Base-by-base conservation (phyloP, 768 basidiomycete genomes). In the Boletus pseudopeckii region DNA sequence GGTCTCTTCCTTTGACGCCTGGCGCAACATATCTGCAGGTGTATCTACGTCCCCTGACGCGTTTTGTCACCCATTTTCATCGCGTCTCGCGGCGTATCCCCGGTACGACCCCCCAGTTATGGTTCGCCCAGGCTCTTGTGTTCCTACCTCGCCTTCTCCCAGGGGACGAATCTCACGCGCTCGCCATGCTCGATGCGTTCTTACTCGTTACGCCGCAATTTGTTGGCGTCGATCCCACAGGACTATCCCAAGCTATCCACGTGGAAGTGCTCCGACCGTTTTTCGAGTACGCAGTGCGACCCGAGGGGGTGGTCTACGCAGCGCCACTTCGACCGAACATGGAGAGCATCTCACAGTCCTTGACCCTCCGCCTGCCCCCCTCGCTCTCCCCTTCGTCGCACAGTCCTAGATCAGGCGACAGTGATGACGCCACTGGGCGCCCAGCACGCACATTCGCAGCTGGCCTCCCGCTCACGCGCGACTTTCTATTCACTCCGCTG, bases 401-500 rank as follows among this genome's bases (percentile, higher is more conserved):
- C 6, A 10, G 13, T 17, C 33, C 42, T 4, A 41, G 30, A 18
- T 48, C 34, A 18, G 11, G 10, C 4, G 15, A 26, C 14, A 17
- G 9, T 1, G 42, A 44, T 6, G 24, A 45, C 4, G 2, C 33
- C 10, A 17, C 11, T 14, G 32, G 13, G 2, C n/a, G 15, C 6
- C 33, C 15, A 5, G 20, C 39, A 15, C 42, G n/a, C 18, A 15
- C 32, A 4, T 42, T 63, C 17, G 10, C 41, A 3, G 50, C 71
- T 45, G 78, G 76, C 0, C 75, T 83, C 45, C 83, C 81, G 26
- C 71, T 81, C 18, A 50, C 71, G 2, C 71, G 71, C 8, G 86
- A 90, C 64, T 96, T 92, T 89, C 66, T 80, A 6, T 75, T 88
- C 40, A 68, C 75, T 0, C 83, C 92, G 0, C 66, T 97, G 5